A percentile compares a stretch with the other conserved stretches of the same genome.
Conservation (phyloP, 139 green algal genomes). For the Tetraselmis striata region DNA sequence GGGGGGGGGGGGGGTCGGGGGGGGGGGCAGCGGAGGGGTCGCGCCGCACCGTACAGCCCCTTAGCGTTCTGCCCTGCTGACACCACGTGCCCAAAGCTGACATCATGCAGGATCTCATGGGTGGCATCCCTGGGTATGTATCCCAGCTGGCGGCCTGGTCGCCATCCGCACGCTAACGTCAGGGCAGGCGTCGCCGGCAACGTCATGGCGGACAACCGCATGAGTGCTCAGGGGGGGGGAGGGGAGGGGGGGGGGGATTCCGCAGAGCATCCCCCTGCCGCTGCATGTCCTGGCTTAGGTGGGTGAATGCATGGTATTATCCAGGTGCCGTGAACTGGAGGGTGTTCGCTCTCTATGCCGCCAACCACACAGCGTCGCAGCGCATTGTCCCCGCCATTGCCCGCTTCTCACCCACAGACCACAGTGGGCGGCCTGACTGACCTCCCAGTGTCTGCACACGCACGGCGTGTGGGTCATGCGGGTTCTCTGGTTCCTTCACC, state of each 20-base stretch:
- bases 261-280: background rate
- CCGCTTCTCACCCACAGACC: too few relatives aligned
- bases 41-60: conserved; percentile 9
- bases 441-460: conserved; percentile 27
- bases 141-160: conserved; percentile 12
- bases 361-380: background rate
- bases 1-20: background rate
- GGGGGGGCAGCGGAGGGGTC: background rate
- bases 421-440: background rate
- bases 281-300: background rate
- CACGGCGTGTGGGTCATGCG: conserved; percentile 41
- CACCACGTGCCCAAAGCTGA: conserved; percentile 26
- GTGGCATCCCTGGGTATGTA: conserved; percentile 39
- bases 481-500: conserved; percentile 33
- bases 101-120: conserved; percentile 14
- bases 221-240: background rate
- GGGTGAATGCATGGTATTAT: background rate
- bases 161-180: background rate
- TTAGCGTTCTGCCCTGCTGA: conserved; percentile 4
- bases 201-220: too few relatives aligned
- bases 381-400: too few relatives aligned
- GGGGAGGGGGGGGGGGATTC: background rate
- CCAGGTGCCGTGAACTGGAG: too few relatives aligned
- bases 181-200: background rate
- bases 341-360: background rate